Evolutionary conservation across 805 yeast genomes (phyloP).

Genomic region (Teunomyces lycoperdinae): DNA sequence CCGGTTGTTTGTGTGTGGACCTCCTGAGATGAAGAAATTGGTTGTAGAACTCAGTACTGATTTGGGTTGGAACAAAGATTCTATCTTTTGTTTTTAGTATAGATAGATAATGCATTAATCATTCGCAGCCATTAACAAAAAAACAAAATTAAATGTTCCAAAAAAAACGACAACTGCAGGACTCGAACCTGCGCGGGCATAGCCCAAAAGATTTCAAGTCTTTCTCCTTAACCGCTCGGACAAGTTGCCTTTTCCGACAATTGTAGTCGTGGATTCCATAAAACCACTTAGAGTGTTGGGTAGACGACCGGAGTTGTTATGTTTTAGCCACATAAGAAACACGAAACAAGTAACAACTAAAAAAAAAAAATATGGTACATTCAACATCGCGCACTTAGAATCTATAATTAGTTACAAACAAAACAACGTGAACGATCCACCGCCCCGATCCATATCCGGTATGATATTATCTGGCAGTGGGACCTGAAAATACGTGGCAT

Average conservation of each 20-base stretch:
- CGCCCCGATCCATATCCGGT: too few species aligned
- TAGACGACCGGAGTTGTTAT: too few species aligned
- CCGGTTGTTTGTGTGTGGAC: conserved; percentile 72
- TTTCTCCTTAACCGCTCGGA: conserved; percentile 17
- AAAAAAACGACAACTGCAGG: conserved; percentile 15
- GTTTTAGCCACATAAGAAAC: too few species aligned
- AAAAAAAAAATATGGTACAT: neutral
- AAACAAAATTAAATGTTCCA: neutral
- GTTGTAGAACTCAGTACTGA: conserved; percentile 51
- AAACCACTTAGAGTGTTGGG: neutral
- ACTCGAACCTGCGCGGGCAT: conserved; percentile 17
- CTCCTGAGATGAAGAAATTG: conserved; percentile 60
- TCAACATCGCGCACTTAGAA: neutral
- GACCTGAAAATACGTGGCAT: too few species aligned
- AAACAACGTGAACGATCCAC: too few species aligned
- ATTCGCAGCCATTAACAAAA: neutral
- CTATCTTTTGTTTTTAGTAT: conserved; percentile 52
- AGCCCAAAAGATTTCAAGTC: conserved; percentile 17
- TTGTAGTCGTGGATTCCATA: neutral
- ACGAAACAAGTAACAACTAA: too few species aligned
- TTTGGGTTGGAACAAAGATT: conserved; percentile 59
- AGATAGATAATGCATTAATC: neutral
- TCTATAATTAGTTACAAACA: too few species aligned
- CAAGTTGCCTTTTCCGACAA: conserved; percentile 9
- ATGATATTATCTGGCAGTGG: too few species aligned